phyloP scores from a whole-genome alignment of 2,329 filamentous ascomycete genomes.

The Shiraia bambusicola region DNA sequence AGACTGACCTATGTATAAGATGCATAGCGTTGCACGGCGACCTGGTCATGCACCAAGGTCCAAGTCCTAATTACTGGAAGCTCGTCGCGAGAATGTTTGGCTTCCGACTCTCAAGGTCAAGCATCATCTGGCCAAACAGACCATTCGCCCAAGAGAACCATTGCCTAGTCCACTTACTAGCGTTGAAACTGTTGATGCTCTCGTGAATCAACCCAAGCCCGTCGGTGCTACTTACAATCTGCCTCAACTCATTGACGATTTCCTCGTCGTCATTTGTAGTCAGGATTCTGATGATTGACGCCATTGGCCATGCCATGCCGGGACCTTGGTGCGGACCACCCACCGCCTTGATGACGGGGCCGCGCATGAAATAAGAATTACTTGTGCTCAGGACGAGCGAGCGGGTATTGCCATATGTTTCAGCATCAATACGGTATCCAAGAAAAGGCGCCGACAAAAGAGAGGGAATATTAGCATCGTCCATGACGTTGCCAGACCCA shows the following conservation, averaged over 20 bases:
- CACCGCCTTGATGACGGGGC: constrained; percentile 51
- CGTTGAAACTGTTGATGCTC: constrained; percentile 53
- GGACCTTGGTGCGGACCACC: constrained; percentile 53
- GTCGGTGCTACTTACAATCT: constrained; percentile 51
- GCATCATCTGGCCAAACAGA: constrained; percentile 53
- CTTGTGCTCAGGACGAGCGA: constrained; percentile 46
- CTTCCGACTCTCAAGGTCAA: constrained; percentile 49
- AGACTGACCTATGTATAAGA: constrained; percentile 1
- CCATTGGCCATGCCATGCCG: constrained; percentile 55
- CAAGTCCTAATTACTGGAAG: constrained; percentile 44
- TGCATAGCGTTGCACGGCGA: not conserved
- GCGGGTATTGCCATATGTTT: constrained; percentile 52
- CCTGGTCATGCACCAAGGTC: constrained; percentile 4
- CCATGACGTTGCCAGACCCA: constrained; percentile 61
- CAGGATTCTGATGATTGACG: constrained; percentile 52
- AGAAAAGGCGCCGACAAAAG: constrained; percentile 66
- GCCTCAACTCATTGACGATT: constrained; percentile 47
- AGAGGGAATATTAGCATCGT: constrained; percentile 71
- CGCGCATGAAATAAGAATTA: constrained; percentile 55
- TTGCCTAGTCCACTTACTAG: constrained; percentile 50
- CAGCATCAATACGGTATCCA: constrained; percentile 52
- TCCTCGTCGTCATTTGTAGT: constrained; percentile 53
- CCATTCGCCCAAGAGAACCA: constrained; percentile 58
- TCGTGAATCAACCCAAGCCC: constrained; percentile 55
- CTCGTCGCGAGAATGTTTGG: constrained; percentile 47